Evolutionary conservation across 495 filamentous ascomycete genomes (phyloP).

Genomic region (Sphaerosporella brunnea): DNA sequence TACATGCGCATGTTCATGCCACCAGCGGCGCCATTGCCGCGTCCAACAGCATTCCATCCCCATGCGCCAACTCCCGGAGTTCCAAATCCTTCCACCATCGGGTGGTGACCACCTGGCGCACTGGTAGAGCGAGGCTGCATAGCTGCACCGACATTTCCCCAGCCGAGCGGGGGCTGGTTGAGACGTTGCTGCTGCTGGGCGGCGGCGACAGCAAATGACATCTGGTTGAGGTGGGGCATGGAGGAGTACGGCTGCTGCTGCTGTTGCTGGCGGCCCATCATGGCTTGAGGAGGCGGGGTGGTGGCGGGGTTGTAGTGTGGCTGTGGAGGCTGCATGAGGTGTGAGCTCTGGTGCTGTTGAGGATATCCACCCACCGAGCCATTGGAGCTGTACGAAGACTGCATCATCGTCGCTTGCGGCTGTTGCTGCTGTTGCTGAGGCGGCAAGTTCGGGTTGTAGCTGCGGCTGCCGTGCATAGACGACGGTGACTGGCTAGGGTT

Average conservation of each 20-base stretch:
- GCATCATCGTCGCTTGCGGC: too few species aligned
- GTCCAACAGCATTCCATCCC: neutral
- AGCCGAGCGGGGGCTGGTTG: neutral
- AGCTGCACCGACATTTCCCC: neutral
- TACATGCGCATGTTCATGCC: slow-evolving; percentile 7
- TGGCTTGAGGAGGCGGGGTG: neutral
- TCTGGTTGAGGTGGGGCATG: neutral
- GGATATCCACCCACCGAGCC: neutral
- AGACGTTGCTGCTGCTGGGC: neutral
- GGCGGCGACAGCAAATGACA: neutral
- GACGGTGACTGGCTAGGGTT: neutral
- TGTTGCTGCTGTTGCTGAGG: too few species aligned
- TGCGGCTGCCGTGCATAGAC: neutral
- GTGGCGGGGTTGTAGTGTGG: neutral
- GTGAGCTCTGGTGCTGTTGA: neutral
- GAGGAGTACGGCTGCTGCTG: neutral
- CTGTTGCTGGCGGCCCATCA: neutral
- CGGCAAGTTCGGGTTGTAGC: neutral
- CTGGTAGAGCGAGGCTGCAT: neutral
- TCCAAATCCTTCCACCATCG: neutral
- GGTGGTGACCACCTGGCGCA: slow-evolving; percentile 3
- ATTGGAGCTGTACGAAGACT: neutral
- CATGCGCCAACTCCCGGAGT: neutral
- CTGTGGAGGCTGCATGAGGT: neutral
- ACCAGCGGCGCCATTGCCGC: neutral